These are phyloP conservation scores for Fraxinus nigra DNA, from an alignment of 305 asterid species.

Conservation along the genomic window DNA sequence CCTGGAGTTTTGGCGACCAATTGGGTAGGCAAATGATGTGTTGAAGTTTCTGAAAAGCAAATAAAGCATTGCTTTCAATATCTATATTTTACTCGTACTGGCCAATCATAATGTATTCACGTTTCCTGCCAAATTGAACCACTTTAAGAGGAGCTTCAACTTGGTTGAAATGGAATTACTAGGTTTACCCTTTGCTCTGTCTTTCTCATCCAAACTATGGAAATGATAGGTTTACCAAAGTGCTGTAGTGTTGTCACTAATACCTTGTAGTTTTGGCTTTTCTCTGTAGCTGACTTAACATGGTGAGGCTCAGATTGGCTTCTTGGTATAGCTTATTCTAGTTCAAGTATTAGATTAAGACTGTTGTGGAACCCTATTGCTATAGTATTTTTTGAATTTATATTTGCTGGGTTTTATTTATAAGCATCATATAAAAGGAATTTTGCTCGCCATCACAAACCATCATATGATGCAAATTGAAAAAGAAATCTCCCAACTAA, in stretches of 20 bases:
- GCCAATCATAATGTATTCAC: not conserved
- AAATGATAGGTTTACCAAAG: not conserved
- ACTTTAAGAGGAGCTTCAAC: not conserved
- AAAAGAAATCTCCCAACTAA: not conserved
- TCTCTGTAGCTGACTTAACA: not conserved
- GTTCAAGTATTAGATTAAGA: not conserved
- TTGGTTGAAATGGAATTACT: not conserved
- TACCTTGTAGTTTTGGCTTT: not conserved
- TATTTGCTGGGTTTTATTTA: not conserved
- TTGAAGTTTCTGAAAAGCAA: not conserved
- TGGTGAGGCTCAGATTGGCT: not conserved
- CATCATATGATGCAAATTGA: not conserved
- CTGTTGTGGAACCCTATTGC: not conserved
- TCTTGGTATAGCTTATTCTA: not conserved
- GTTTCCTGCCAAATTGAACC: not conserved
- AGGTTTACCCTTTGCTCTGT: not conserved
- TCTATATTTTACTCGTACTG: not conserved
- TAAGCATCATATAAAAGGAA: not conserved
- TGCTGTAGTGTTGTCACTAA: not conserved
- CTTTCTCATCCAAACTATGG: not conserved
- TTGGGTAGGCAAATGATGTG: not conserved
- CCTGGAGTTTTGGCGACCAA: not conserved
- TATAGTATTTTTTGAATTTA: not conserved
- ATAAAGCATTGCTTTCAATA: not conserved
- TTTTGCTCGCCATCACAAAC: not conserved